These are phyloP conservation scores for Prunus yedoensis DNA, from an alignment of 331 rosid genomes.

Conservation along the genomic window DNA sequence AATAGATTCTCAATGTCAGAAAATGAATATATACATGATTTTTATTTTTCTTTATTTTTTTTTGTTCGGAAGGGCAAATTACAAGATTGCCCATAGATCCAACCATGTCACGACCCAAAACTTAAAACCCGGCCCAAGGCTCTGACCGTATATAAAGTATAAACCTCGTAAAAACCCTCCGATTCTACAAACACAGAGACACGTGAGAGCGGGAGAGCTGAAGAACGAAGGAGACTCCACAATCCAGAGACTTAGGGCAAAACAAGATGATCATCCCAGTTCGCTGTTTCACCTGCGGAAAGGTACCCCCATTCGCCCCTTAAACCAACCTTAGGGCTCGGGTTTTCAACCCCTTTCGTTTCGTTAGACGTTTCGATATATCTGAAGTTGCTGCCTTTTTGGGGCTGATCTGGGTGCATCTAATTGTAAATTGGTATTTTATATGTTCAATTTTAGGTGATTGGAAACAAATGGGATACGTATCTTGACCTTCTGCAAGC, in stretches of 20 bases:
- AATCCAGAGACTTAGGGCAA: background rate
- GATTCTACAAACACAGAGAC: background rate
- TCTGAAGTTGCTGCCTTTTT: background rate
- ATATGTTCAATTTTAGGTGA: slow-evolving; percentile 45
- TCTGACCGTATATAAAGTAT: background rate
- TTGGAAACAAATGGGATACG: slow-evolving; percentile 89
- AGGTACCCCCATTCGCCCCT: slow-evolving; percentile 36
- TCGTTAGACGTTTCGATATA: background rate
- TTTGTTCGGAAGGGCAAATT: no score
- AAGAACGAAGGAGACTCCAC: background rate
- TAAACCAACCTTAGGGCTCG: background rate
- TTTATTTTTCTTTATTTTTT: no score
- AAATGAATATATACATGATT: no score
- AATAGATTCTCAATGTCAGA: no score
- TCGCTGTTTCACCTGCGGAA: slow-evolving; percentile 92
- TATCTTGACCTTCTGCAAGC: slow-evolving; percentile 84
- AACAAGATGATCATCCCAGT: slow-evolving; percentile 80
- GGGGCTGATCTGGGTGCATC: background rate
- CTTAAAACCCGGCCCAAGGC: background rate
- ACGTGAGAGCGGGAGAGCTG: background rate
- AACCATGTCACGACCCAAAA: background rate
- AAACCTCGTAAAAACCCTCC: slow-evolving; percentile 13
- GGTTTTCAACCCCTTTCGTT: background rate
- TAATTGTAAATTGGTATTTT: background rate
- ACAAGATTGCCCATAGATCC: no score